A percentile compares a stretch with the other conserved stretches of the same genome.
These are phyloP conservation scores for Mycena metata DNA, from an alignment of 768 basidiomycete species.

Conservation along the genomic window DNA sequence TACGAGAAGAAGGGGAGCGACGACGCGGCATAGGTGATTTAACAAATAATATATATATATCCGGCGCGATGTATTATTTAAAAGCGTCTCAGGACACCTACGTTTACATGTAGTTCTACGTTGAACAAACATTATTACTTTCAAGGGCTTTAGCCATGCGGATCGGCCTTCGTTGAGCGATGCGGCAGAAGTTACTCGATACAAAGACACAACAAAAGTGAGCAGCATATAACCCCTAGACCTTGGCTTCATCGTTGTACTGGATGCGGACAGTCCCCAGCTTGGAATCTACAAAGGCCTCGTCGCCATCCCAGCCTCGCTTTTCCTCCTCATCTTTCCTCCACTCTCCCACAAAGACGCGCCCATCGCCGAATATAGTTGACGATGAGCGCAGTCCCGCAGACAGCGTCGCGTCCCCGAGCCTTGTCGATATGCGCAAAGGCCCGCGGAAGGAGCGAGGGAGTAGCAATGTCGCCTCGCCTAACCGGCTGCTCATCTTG, in stretches of 20 bases:
- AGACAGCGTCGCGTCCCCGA: conserved; percentile 32
- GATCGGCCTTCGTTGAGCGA: too few relatives aligned
- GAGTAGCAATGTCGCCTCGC: conserved; percentile 20
- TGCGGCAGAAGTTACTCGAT: too few relatives aligned
- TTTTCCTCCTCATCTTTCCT: conserved; percentile 15
- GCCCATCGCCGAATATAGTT: conserved; percentile 10
- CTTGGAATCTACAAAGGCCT: conserved; percentile 14
- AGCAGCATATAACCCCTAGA: too few relatives aligned
- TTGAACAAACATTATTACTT: too few relatives aligned
- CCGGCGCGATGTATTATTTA: too few relatives aligned
- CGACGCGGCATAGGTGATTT: conserved; percentile 22
- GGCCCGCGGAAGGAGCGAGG: conserved; percentile 38
- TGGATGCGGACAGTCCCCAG: conserved; percentile 19
- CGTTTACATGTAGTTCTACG: too few relatives aligned
- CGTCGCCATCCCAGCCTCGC: conserved; percentile 21
- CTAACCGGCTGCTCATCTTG: conserved; percentile 20
- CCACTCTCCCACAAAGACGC: conserved; percentile 30
- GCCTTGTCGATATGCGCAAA: conserved; percentile 9
- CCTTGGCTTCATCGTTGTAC: conserved; percentile 12
- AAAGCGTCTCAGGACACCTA: too few relatives aligned
- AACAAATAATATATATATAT: too few relatives aligned
- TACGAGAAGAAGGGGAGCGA: conserved; percentile 22
- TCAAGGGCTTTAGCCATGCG: too few relatives aligned
- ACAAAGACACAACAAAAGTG: too few relatives aligned
- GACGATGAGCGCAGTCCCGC: conserved; percentile 15